These are phyloP conservation scores for Colletotrichum falcatum DNA, from an alignment of 2,329 filamentous ascomycete species.

Conservation along the genomic window DNA sequence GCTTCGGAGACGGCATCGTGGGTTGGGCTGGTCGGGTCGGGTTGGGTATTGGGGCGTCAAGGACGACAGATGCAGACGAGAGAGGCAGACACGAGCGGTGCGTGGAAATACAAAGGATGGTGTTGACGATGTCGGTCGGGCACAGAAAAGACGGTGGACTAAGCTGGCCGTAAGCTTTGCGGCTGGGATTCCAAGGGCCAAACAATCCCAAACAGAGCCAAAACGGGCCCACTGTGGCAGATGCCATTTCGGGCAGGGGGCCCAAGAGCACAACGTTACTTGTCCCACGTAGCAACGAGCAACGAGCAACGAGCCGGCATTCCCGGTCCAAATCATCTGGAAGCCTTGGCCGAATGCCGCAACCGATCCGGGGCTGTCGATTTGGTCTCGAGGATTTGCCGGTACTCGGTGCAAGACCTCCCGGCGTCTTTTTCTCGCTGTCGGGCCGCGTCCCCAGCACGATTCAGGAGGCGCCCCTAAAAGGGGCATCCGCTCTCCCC, in stretches of 20 bases:
- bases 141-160: conserved; percentile 13
- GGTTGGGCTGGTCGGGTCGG: background rate
- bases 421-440: no score
- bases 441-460: no score
- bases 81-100: background rate
- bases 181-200: conserved; percentile 35
- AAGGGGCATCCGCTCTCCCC: background rate
- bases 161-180: conserved; percentile 5
- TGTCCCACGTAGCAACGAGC: no score
- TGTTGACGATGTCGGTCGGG: conserved; percentile 15
- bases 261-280: no score
- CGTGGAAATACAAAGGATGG: conserved; percentile 18
- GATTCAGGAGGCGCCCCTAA: background rate
- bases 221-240: conserved; percentile 41
- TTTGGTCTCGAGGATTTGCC: no score
- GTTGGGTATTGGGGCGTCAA: background rate
- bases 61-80: background rate
- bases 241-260: conserved; percentile 31
- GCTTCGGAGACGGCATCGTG: conserved; percentile 24
- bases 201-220: conserved; percentile 40
- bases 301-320: no score
- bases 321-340: no score
- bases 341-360: no score
- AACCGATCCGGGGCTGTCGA: no score
- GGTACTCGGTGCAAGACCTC: no score